Evolutionary conservation across 2,329 filamentous ascomycete species (phyloP).

Genomic region (Metarhizium album): DNA sequence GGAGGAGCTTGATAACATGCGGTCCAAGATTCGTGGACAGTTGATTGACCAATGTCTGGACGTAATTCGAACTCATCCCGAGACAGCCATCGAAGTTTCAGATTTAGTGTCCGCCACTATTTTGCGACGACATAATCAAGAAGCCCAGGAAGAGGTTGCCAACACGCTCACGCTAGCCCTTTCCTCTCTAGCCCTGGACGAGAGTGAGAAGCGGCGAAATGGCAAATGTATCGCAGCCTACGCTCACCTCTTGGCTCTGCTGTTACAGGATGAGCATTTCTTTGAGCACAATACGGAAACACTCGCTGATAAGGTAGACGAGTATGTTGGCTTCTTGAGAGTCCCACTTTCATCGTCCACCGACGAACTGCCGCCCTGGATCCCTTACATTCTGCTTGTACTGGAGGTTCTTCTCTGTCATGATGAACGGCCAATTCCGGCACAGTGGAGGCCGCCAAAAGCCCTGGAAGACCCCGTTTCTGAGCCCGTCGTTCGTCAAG

Average conservation of each 20-base stretch:
- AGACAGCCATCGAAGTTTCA: slow-evolving; percentile 81
- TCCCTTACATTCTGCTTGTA: slow-evolving; percentile 80
- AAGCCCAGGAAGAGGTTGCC: slow-evolving; percentile 60
- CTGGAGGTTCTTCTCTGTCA: slow-evolving; percentile 84
- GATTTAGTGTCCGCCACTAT: slow-evolving; percentile 73
- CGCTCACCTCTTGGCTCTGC: slow-evolving; percentile 79
- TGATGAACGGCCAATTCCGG: slow-evolving; percentile 69
- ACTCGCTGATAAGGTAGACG: slow-evolving; percentile 64
- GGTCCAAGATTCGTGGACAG: slow-evolving; percentile 60
- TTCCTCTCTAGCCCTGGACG: slow-evolving; percentile 53
- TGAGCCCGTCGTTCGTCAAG: slow-evolving; percentile 49
- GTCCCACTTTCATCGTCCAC: slow-evolving; percentile 52
- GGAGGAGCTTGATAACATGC: slow-evolving; percentile 69
- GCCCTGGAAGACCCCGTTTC: slow-evolving; percentile 37
- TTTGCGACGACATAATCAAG: slow-evolving; percentile 43
- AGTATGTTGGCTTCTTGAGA: slow-evolving; percentile 70
- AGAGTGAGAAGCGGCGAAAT: slow-evolving; percentile 54
- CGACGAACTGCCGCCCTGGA: slow-evolving; percentile 83
- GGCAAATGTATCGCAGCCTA: slow-evolving; percentile 66
- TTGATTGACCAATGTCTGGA: slow-evolving; percentile 86
- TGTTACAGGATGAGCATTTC: slow-evolving; percentile 74
- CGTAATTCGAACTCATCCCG: slow-evolving; percentile 76
- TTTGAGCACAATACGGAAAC: slow-evolving; percentile 66
- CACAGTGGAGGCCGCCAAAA: slow-evolving; percentile 54
- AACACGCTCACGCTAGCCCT: slow-evolving; percentile 76